phyloP scores from a whole-genome alignment of 2,329 filamentous ascomycete species.

The Aureobasidium sp. region DNA sequence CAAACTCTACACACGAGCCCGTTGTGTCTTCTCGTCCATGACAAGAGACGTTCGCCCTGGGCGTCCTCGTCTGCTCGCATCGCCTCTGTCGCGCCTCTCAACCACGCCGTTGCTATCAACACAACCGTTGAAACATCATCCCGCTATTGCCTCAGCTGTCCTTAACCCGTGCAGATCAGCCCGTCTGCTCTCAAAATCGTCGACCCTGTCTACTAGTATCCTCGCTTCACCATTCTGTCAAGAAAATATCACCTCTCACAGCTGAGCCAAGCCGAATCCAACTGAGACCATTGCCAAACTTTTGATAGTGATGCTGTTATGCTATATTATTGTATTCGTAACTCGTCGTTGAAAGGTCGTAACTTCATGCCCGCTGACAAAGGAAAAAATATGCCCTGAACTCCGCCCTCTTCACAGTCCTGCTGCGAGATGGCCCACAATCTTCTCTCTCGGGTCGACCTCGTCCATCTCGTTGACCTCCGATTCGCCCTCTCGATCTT shows the following conservation, averaged over 20 bases:
- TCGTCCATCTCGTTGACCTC: slow-evolving; percentile 15
- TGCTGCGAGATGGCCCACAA: slow-evolving; percentile 8
- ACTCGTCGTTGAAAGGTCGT: not conserved
- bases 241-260: not conserved
- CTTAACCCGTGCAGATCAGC: not conserved
- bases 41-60: not conserved
- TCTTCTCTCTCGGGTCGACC: slow-evolving; percentile 6
- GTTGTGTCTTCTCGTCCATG: not conserved
- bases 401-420: slow-evolving; percentile 2
- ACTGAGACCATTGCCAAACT: not conserved
- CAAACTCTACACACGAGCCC: not conserved
- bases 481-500: not conserved
- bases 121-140: not conserved
- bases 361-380: not conserved
- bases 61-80: not conserved
- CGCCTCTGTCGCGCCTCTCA: not conserved
- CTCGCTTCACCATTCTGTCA: too few species aligned
- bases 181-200: not conserved
- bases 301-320: not conserved
- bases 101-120: not conserved
- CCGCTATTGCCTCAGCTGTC: not conserved
- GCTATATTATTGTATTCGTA: not conserved
- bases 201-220: not conserved
- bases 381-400: not conserved
- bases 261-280: not conserved